Evolutionary conservation across 1,139 yeast genomes (phyloP), one percentile per base, ranked within the genome.

Genomic region (Meyerozyma elateridarum): DNA sequence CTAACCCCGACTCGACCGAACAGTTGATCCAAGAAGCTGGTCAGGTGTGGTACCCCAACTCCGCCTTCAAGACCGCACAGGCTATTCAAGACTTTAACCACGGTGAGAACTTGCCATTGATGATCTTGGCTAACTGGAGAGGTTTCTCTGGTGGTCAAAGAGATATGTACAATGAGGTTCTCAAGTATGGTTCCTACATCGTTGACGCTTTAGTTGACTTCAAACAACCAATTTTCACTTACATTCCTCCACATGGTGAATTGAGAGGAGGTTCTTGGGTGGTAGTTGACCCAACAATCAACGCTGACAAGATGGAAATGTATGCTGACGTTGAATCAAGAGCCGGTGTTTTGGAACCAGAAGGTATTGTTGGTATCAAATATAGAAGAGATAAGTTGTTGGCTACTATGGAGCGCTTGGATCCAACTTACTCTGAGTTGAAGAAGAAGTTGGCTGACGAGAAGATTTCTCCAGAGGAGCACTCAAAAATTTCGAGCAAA

Each of bases 241-340:
- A 91, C 62, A 91, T 91, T 58, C 98, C 98, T 36, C 98, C 98
- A 40, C 77, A 84, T 49, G 97, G 97, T 59, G 98, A 91, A 64
- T 76, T 93, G 50, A 85, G 98, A 76, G 98, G 98, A 71, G 98
- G 98, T 59, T 91, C 98, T 19, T 91, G 98, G 98, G 98, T 93
- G 37, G 98, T 91, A 46, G 96, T 91, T 58, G 98, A 91, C 63
- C 97, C 98, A 45, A 85, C 96, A 36, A 91, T 93, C 66, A 91
- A 93, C 60, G 64, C 83, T 33, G 97, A 89, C 44, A 85, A 85
- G 85, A 93, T 91, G 96, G 98, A 91, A 69, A 91, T 91, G 97
- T 91, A 89, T 53, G 97, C 97, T 15, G 98, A 93, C 61, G 81
- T 77, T 31, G 93, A 91, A 37, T 75, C 97, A n/a, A 79, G 98